Evolutionary conservation across 176 grass and related monocot genomes (phyloP).

Genomic region (Rhipidocladum racemiflorum): DNA sequence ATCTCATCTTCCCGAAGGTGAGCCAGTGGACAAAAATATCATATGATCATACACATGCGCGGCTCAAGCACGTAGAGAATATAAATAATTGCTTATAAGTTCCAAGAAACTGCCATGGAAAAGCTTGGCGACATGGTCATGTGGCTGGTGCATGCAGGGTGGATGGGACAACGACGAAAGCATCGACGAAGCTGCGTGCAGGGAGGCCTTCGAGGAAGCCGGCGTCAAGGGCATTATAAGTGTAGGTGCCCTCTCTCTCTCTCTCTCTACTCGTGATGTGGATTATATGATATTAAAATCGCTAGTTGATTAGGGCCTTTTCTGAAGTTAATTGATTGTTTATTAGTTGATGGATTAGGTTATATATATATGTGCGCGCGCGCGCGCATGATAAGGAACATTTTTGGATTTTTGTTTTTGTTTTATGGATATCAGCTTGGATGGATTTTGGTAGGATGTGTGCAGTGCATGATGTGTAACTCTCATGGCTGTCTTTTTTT

Average conservation of each 20-base stretch:
- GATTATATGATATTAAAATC: background rate
- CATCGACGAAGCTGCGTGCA: conserved; percentile 60
- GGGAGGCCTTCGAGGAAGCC: conserved; percentile 84
- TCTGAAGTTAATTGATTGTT: background rate
- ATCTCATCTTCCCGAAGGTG: conserved; percentile 86
- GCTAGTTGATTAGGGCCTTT: background rate
- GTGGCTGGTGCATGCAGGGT: conserved; percentile 43
- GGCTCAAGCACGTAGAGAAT: conserved; percentile 24
- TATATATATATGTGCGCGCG: too few relatives aligned
- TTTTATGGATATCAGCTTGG: background rate
- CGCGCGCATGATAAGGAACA: conserved; percentile 4
- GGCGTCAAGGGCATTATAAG: conserved; percentile 67
- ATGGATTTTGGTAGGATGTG: background rate
- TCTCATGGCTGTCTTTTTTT: conserved; percentile 4
- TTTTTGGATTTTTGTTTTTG: conserved; percentile 22
- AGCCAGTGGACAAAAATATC: background rate
- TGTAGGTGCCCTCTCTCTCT: conserved; percentile 39
- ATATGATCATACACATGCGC: background rate
- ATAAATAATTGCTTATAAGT: background rate
- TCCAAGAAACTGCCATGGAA: conserved; percentile 7
- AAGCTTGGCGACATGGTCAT: conserved; percentile 15
- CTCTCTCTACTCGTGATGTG: conserved; percentile 16
- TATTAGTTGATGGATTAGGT: background rate
- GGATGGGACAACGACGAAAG: conserved; percentile 89
- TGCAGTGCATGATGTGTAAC: background rate